Conservation (phyloP, 2,329 filamentous ascomycete species). For the Talaromyces sp. region DNA sequence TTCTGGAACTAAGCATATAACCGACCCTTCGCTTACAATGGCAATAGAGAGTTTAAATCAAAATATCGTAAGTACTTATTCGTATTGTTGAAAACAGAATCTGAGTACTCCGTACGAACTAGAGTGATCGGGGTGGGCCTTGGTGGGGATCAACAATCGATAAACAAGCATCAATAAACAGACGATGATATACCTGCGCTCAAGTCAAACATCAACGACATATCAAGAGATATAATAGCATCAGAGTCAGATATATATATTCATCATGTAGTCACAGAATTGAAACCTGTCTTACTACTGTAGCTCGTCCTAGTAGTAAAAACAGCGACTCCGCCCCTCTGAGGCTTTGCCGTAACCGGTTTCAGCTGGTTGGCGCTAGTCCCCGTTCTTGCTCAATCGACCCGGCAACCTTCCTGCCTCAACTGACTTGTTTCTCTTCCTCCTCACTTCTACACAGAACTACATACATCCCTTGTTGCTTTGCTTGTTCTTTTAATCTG, state of each 20-base stretch:
- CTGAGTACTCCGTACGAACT: background rate
- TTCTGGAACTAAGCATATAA: background rate
- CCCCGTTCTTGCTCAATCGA: conserved; percentile 5
- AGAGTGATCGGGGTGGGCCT: background rate
- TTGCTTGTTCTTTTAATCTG: background rate
- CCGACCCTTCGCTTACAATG: too few species aligned
- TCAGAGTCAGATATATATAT: too few species aligned
- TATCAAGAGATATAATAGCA: background rate
- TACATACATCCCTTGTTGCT: background rate
- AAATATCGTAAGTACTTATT: background rate
- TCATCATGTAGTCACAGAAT: background rate
- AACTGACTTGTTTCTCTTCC: background rate
- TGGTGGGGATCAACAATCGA: background rate
- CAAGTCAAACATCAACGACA: too few species aligned
- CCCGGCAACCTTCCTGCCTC: conserved; percentile 6
- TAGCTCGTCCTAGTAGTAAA: background rate
- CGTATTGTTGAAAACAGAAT: background rate
- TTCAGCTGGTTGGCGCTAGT: conserved; percentile 6
- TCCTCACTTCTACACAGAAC: background rate
- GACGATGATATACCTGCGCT: background rate
- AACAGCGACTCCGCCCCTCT: conserved; percentile 3
- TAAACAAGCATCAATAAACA: background rate
- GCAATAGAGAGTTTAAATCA: too few species aligned
- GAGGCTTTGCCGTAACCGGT: background rate
- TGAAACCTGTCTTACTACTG: background rate